Percentiles rank a stretch among this genome's conserved stretches.
phyloP scores from a whole-genome alignment of 441 rosid genomes.

The Croton laevigatus region DNA sequence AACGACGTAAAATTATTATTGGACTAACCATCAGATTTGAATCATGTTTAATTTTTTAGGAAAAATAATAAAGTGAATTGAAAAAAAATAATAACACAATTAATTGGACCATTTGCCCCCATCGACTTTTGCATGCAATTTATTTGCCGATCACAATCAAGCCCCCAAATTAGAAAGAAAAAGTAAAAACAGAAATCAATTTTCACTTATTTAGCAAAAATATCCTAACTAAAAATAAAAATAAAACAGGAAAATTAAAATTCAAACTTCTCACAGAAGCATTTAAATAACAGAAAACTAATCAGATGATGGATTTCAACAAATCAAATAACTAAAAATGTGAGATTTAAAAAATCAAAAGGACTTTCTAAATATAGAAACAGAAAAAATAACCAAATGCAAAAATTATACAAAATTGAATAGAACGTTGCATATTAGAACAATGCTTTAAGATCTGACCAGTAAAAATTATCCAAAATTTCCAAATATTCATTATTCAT shows the following conservation, averaged over 20 bases:
- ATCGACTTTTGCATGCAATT: slow-evolving; percentile 19
- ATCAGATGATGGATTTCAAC: neutral
- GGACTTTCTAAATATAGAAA: slow-evolving; percentile 6
- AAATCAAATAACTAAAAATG: slow-evolving; percentile 10
- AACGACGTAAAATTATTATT: slow-evolving; percentile 1
- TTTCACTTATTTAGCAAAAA: neutral
- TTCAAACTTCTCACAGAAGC: neutral
- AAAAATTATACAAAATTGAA: slow-evolving; percentile 5
- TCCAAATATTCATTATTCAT: neutral
- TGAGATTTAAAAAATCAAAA: slow-evolving; percentile 3
- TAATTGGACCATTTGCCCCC: neutral
- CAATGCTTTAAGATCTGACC: slow-evolving; percentile 31
- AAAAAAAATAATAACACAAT: neutral
- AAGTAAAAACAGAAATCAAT: neutral
- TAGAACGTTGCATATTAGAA: slow-evolving; percentile 9
- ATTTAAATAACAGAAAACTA: slow-evolving; percentile 13
- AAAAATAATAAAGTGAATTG: neutral
- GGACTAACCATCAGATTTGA: neutral
- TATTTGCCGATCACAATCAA: slow-evolving; percentile 6
- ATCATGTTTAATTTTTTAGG: neutral
- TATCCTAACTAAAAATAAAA: neutral
- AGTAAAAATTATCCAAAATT: slow-evolving; percentile 8
- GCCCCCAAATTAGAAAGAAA: neutral
- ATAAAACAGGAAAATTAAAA: neutral
- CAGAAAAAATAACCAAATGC: neutral